Conservation (phyloP, 768 basidiomycete genomes). For the Candolleomyces aberdarensis region DNA sequence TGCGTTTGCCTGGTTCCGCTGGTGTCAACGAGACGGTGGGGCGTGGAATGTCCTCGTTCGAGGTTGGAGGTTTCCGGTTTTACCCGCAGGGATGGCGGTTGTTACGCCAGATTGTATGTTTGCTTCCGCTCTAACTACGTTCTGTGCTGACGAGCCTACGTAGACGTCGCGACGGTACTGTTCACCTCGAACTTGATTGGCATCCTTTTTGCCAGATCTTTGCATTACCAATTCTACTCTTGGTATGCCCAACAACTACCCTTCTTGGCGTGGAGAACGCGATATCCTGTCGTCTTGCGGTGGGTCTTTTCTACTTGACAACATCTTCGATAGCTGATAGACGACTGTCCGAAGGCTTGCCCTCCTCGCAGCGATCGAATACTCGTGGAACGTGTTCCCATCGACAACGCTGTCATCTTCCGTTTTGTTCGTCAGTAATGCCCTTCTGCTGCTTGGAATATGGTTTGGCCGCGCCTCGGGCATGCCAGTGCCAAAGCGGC, state of each 20-base stretch:
- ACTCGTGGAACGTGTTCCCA: conserved; percentile 86
- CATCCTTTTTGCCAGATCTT: conserved; percentile 85
- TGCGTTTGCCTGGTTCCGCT: conserved; percentile 66
- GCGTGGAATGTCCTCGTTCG: conserved; percentile 49
- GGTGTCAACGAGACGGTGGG: conserved; percentile 78
- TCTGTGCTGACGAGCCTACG: conserved; percentile 9
- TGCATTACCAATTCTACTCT: conserved; percentile 98
- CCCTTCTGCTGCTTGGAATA: conserved; percentile 50
- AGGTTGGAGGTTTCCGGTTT: conserved; percentile 49
- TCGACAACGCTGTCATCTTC: conserved; percentile 68
- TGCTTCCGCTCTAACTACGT: neutral
- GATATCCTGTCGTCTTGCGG: conserved; percentile 61
- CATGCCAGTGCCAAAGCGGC: neutral
- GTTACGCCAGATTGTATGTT: conserved; percentile 66
- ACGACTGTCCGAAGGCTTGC: conserved; percentile 42
- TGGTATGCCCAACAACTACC: conserved; percentile 96
- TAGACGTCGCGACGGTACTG: conserved; percentile 77
- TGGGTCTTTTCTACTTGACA: conserved; percentile 27
- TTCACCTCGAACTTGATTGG: conserved; percentile 93
- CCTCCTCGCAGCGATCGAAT: conserved; percentile 67
- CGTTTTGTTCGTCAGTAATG: conserved; percentile 50
- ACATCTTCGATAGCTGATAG: conserved; percentile 4
- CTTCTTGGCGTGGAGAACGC: conserved; percentile 74
- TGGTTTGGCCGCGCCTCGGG: conserved; percentile 18
- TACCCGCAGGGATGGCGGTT: conserved; percentile 42